Base-by-base conservation (phyloP, 306 rosid genomes). In the Ammopiptanthus mongolicus region DNA sequence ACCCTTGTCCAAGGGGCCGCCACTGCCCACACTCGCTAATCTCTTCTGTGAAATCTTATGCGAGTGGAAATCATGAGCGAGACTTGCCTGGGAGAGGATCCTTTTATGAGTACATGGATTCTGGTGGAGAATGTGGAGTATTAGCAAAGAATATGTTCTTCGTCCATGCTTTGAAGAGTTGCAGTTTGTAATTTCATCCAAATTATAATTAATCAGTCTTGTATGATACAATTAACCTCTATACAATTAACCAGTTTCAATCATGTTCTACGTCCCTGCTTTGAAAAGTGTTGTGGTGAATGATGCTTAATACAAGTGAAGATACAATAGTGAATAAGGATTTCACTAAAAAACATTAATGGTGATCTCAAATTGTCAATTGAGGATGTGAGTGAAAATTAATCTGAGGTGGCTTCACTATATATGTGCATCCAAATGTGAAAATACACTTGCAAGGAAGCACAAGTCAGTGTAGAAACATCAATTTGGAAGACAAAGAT, bases 61-160 rank as follows among this genome's bases (percentile, higher is more conserved):
- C 7, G 74, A 91, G 98, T 70, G 98, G 97, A 50, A 94, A 94
- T 77, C 98, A 94, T 73, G 98, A 94, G 78, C 89, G 97, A 75
- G 98, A 94, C 75, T 94, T 97, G 98, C 98, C 96, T 0, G 86
- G 81, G 58, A 82, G 94, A 64, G 93, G 96, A 51, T 94, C 98
- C 65, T 91, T 94, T 73, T 94, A 91, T 41, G 84, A 78, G 81
- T 86, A 71, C 84, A 55, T 81, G 84, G 97, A 94, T 78, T 94
- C 95, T 34, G 97, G 97, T 11, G 98, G 98, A 84, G 97, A 94
- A 87, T 94, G 98, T 62, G 98, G 97, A 42, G 97, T 91, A 46
- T 74, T 90, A 83, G 94, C 96, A n/a, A 87, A 94, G 84, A 88
- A 84, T 53, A 90, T 94, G 98, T 94, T 91, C 83, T 90, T 87